Evolutionary conservation across 129 eudicot species (phyloP), one percentile per base, ranked within the genome.

Genomic region (Artemisia annua): DNA sequence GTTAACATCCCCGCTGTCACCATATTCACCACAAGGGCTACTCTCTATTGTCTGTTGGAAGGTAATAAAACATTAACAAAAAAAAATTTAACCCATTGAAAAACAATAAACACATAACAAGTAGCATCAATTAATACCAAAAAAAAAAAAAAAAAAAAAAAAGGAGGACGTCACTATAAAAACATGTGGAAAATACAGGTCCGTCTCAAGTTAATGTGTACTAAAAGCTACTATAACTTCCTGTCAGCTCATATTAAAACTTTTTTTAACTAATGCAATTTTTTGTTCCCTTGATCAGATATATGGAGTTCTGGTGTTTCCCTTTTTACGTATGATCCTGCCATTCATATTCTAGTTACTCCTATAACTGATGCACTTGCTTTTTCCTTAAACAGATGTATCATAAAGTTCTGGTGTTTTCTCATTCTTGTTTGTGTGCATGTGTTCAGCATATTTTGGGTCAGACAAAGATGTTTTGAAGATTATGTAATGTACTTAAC

Each of bases 11-110:
- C 88, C 96, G 16, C 88, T 87, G 72, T 87, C 99, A 75, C 72
- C 70, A 76, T 88, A 75, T 77, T 88, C 97, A 60, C 98, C 96
- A 78, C 89, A 94, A 39, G 93, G 96, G 78, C 99, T 94, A 74
- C 99, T 94, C 83, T 94, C 99, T 79, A 90, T 80, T 17, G 99
- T 90, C 97, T 94, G 95, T 72, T 50, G 51, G 55, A 60, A 81
- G 59, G 65, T 51, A 73, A 28, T 35, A 58, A 66, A 48, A 63
- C 44, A 58, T 63, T 65, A 72, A 72, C 52, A 65, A 28, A 30
- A 66, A 30, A 66, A 30, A 16, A 4, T 63, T 67, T 7, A 53
- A 50, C 49, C 53, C 53, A 43, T 62, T 57, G 54, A 54, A 70
- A 48, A 22, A 17, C 15, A 58, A 72, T 46, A 22, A 3, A 28